A percentile compares a stretch with the other conserved stretches of the same genome.
phyloP scores from a whole-genome alignment of 257 asterid genomes.

The Anisodus tanguticus region DNA sequence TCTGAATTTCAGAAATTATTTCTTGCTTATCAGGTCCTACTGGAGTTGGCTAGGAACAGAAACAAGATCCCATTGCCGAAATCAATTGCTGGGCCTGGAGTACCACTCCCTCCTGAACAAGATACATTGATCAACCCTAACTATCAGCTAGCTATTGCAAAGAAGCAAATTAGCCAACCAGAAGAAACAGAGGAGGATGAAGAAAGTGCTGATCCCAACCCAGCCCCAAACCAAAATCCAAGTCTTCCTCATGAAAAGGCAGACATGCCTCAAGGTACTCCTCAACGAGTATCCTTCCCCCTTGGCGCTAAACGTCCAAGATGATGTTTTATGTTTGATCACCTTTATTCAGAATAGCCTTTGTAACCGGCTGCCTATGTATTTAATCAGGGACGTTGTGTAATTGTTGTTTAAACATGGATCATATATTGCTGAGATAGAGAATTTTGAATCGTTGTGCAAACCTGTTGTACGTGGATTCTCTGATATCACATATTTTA shows the following conservation, averaged over 20 bases:
- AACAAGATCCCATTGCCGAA: constrained; percentile 80
- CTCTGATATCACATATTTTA: too few species aligned
- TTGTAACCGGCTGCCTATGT: not conserved
- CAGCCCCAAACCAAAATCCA: constrained; percentile 39
- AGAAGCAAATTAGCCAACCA: constrained; percentile 48
- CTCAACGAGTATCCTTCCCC: constrained; percentile 80
- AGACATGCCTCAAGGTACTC: constrained; percentile 58
- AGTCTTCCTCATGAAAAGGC: constrained; percentile 51
- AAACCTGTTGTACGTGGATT: too few species aligned
- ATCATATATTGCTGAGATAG: too few species aligned
- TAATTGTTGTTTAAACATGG: not conserved
- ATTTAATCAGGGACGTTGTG: not conserved
- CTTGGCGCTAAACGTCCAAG: constrained; percentile 66
- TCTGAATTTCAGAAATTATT: not conserved
- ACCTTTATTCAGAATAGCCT: not conserved
- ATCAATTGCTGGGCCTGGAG: constrained; percentile 58
- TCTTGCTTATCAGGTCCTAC: constrained; percentile 54
- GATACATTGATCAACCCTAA: constrained; percentile 84
- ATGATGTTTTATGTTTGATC: constrained; percentile 22
- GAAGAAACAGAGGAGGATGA: constrained; percentile 91
- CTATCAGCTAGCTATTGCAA: constrained; percentile 78
- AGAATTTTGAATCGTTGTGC: too few species aligned
- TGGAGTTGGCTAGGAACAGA: constrained; percentile 85
- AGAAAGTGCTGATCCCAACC: constrained; percentile 50
- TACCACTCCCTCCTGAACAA: constrained; percentile 81